Percentiles rank a stretch among this genome's conserved stretches.
Evolutionary conservation across 257 asterid genomes (phyloP).

Genomic region (Capsicum pubescens): DNA sequence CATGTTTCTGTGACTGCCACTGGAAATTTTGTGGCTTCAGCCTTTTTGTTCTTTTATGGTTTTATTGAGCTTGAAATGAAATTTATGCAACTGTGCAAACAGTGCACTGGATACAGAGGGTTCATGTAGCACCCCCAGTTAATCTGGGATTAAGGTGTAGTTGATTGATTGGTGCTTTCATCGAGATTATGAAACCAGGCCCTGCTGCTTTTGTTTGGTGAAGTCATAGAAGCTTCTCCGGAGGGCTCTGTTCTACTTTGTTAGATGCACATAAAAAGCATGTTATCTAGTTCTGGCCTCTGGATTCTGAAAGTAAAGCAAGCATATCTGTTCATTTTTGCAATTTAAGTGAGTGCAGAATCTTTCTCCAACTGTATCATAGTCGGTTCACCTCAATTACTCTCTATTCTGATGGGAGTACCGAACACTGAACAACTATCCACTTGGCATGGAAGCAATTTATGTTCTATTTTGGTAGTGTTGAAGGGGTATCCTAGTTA

Average conservation of each 20-base stretch:
- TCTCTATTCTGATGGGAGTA: not conserved
- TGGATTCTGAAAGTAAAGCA: not conserved
- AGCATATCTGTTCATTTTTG: not conserved
- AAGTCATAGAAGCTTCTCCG: not conserved
- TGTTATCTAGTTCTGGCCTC: not conserved
- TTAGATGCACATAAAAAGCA: not conserved
- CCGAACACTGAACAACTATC: not conserved
- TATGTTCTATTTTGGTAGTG: not conserved
- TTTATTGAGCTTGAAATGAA: not conserved
- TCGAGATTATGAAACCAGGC: not conserved
- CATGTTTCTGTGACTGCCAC: not conserved
- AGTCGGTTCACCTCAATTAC: not conserved
- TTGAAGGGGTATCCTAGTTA: not conserved
- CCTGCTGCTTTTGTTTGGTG: conserved; percentile 19
- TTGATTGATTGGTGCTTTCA: conserved; percentile 14
- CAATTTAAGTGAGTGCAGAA: not conserved
- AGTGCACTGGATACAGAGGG: not conserved
- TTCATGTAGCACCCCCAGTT: not conserved
- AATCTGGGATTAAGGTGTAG: not conserved
- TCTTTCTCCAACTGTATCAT: not conserved
- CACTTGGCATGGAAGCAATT: not conserved
- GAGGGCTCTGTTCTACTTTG: not conserved
- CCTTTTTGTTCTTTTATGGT: not conserved
- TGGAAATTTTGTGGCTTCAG: not conserved
- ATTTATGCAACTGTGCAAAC: not conserved